Base-by-base conservation (phyloP, 2,329 filamentous ascomycete genomes). In the Alternaria brassicicola region DNA sequence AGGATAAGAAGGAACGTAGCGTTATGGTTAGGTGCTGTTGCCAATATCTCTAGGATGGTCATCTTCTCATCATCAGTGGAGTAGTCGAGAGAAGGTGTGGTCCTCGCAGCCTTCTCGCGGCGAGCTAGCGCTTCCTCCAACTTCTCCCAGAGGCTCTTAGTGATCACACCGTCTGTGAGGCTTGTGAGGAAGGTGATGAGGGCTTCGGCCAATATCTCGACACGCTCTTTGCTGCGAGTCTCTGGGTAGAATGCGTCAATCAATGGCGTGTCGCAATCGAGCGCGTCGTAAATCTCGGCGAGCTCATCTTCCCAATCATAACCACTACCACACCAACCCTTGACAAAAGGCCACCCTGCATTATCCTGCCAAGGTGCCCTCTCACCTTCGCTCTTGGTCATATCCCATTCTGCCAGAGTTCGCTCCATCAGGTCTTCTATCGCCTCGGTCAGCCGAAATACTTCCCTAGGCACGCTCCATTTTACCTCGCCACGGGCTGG, bases 1-100 rank as follows among this genome's bases (percentile, higher is more conserved):
- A 89, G 92, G 15, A 97, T 80, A 64, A 97, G 93, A 2, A 96
- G 90, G 70, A 97, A 96, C 0, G 90, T 90, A 54, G 97, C 93
- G 72, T 92, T 95, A 78, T 96, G 90, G 48, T 89, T 89, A 0
- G 92, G 73, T 1, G 71, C 90, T 0, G 86, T 84, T 2, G 85
- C 81, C 2, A 97, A 83, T 2, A 89, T 84, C 65, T 97, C 93
- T 5, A 97, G 85, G 2, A 95, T 79, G 73, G 81, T 82, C 36
- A 82, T 82, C 61, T 86, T 84, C 42, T 84, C 80, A 43, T 88
- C 86, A 55, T 89, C 86, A 9, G 79, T 53, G 7, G 43, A 33
- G 30, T 33, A 33, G 13, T 33, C 30, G 1, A 33, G 43, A 23
- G 61, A 52, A 12, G 68, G 70, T 21, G 80, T 76, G 2, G 74